Evolutionary conservation across 2,329 filamentous ascomycete species (phyloP), one percentile per base, ranked within the genome.

Genomic region (Fusarium sp.): DNA sequence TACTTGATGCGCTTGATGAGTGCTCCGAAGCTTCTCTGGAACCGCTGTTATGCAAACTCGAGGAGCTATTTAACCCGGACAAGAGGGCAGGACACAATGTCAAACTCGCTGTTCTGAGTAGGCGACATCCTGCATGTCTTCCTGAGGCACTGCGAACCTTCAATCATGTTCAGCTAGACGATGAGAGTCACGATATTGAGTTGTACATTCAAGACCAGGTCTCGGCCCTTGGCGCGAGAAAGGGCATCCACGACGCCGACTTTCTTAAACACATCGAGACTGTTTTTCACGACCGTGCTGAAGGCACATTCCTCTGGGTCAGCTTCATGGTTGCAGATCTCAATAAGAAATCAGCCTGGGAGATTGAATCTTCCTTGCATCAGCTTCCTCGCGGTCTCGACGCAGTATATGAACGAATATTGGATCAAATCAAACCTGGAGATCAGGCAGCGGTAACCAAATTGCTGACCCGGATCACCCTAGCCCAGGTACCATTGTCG

Each of bases 261-360:
- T 33, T 73, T 10, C 38, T 50, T 1, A 8, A 52, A 7, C 63
- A 71, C 20, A 69, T 71, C 7, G 35, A 67, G 9, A 14, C 20
- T 7, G 18, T 22, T 27, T 71, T 73, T 14, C 35, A 18, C 13
- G 29, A 65, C 4, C 60, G 56, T 5, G 60, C 69, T 5, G 50
- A 60, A 25, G 57, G 57, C 2, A 65, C 71, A 5, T 74, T 74
- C 42, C 59, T 71, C 5, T 74, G 71, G 71, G 69, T 69, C 4
- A 71, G 71, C 29, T 67, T 71, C 50, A 69, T 74, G 71, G 50
- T 45, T 2, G 27, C 61, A 16, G 71, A 74, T 8, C 68, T 74
- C 22, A 64, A 67, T 27, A 29, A 22, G 8, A 69, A 60, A 22
- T 16, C 40, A 4, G 10, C 57, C 0, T 7, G 18, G 4, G 60